Conservation (phyloP, 441 rosid species). For the Adansonia rubrostipa region DNA sequence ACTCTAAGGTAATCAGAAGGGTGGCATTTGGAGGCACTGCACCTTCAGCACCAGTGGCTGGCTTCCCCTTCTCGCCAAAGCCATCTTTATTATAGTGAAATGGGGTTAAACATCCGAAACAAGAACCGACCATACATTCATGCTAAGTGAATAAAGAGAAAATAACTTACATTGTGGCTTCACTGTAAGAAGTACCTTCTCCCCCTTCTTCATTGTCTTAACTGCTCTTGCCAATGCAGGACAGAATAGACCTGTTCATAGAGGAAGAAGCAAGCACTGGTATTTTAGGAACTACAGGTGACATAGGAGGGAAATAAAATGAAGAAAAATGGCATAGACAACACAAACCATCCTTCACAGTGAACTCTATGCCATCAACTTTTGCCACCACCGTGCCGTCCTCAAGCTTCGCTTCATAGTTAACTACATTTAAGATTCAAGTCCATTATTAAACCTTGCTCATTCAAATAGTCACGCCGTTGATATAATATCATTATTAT, state of each 20-base stretch:
- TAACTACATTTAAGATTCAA: constrained; percentile 49
- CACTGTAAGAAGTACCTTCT: constrained; percentile 72
- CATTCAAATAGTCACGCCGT: neutral
- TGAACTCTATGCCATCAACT: constrained; percentile 77
- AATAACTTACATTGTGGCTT: constrained; percentile 77
- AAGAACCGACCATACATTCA: neutral
- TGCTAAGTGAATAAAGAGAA: neutral
- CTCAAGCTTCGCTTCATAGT: constrained; percentile 72
- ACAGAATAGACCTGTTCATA: constrained; percentile 63
- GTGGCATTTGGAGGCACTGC: constrained; percentile 77
- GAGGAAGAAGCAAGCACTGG: neutral
- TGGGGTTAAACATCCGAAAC: constrained; percentile 10
- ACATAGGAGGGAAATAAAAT: neutral
- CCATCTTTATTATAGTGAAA: constrained; percentile 59
- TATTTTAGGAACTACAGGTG: neutral
- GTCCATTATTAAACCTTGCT: neutral
- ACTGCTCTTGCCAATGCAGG: constrained; percentile 75
- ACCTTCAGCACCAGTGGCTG: constrained; percentile 56
- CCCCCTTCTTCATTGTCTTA: constrained; percentile 90
- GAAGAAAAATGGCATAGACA: neutral
- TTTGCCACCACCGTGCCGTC: constrained; percentile 70
- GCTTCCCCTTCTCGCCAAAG: constrained; percentile 85
- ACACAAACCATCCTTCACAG: constrained; percentile 61
- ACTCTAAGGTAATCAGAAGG: constrained; percentile 60
- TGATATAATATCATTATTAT: no score